phyloP scores from a whole-genome alignment of 768 basidiomycete species.

The Tricholoma furcatifolium region DNA sequence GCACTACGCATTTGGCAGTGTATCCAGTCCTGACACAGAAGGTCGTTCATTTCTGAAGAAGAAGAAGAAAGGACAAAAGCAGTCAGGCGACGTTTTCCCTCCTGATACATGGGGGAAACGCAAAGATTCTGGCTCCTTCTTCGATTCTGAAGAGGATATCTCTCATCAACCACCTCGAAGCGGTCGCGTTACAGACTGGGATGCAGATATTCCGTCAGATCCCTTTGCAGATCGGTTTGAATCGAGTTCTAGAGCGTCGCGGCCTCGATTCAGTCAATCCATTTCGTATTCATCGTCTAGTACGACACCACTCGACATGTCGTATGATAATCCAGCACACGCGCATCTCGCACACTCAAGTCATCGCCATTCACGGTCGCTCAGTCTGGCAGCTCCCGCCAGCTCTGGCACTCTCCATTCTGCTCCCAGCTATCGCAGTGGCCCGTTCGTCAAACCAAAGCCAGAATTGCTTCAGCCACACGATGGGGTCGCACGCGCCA shows the following conservation, averaged over 20 bases:
- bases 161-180: conserved; percentile 21
- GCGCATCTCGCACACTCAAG: too few relatives aligned
- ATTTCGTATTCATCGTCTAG: conserved; percentile 23
- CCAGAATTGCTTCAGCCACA: conserved; percentile 45
- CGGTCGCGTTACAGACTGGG: conserved; percentile 27
- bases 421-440: background rate
- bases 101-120: conserved; percentile 60
- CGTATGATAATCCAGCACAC: conserved; percentile 1
- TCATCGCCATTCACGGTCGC: conserved; percentile 9
- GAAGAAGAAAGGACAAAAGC: conserved; percentile 23
- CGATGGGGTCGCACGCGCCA: conserved; percentile 68
- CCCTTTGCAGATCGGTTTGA: conserved; percentile 45
- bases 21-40: conserved; percentile 39
- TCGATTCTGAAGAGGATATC: conserved; percentile 28
- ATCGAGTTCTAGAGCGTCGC: conserved; percentile 35
- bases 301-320: conserved; percentile 7
- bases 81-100: conserved; percentile 45
- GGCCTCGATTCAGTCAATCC: conserved; percentile 25
- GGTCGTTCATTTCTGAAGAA: conserved; percentile 44
- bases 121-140: conserved; percentile 56
- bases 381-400: conserved; percentile 1
- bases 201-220: conserved; percentile 24
- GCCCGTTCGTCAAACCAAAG: conserved; percentile 34
- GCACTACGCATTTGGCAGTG: conserved; percentile 60
- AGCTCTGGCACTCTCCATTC: background rate